Evolutionary conservation across 352 stramenopile species (phyloP), one percentile per base, ranked within the genome.

Genomic region (Globisporangium nagaii): DNA sequence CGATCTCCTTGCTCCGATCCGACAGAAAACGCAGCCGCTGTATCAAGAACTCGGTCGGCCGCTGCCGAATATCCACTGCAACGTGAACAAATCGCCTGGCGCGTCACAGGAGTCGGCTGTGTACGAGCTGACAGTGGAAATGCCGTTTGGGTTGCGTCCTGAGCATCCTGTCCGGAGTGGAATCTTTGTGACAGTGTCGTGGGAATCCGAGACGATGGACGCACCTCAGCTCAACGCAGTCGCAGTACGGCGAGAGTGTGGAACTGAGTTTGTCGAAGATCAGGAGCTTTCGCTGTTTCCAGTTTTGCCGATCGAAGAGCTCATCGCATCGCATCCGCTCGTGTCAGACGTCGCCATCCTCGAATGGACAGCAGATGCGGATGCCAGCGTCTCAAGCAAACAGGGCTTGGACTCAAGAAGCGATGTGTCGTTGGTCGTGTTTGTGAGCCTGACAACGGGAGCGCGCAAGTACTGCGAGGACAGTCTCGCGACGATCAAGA

Each of bases 321-420:
- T 71, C 19, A 34, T 68, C 25, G 54, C 56, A 15, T 68, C 63
- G 4, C 63, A 71, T 46, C 60, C 63, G 37, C 59, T 71, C 40
- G 60, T 71, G 1, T 45, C 54, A 4, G 63, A 71, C 20, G 55
- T 41, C 13, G 50, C 49, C 8, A 46, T 68, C 34, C 25, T 57
- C 4, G 44, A 31, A 10, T 19, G 13, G 41, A 28, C 15, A 39
- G 37, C 19, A 22, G 27, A 5, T 3, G 36, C 5, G 0, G n/a
- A 42, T 19, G n/a, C 11, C 12, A 9, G 4, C 2, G 8, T n/a
- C 22, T 2, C 22, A 30, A 47, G 40, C 15, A 5, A 43, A 11
- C n/a, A 40, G 15, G 1, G 11, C 25, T 15, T 10, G 13, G 36
- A 35, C 1, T 25, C 30, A 27, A 44, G 8, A 42, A 53, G 10